Conservation (phyloP, 495 filamentous ascomycete genomes). For the Trichoderma asperelloides region DNA sequence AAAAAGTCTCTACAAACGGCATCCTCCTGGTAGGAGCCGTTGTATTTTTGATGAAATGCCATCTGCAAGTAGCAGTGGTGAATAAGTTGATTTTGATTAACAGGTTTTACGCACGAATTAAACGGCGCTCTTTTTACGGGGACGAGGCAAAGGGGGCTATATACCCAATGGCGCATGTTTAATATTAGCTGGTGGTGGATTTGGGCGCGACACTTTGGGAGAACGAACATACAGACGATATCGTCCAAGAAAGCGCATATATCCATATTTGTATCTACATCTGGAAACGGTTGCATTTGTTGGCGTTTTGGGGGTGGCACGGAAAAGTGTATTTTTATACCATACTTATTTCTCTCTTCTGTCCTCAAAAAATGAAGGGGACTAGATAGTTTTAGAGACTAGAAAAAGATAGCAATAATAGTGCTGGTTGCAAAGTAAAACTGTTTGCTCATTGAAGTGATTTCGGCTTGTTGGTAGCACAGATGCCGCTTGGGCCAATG, state of each 20-base stretch:
- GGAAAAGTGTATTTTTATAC: slow-evolving; percentile 5
- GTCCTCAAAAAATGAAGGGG: slow-evolving; percentile 3
- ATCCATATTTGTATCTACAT: not conserved
- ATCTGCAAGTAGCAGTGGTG: not conserved
- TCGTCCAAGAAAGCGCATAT: not conserved
- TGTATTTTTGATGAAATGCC: not conserved
- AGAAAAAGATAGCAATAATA: not conserved
- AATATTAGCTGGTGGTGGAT: not conserved
- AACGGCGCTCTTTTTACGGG: not conserved
- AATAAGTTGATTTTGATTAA: slow-evolving; percentile 1
- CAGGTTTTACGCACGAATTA: not conserved
- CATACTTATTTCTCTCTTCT: not conserved
- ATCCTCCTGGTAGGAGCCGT: not conserved
- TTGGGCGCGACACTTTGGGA: not conserved
- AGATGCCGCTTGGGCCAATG: too few species aligned
- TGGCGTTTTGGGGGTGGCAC: not conserved
- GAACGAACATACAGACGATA: not conserved
- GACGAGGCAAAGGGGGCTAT: not conserved
- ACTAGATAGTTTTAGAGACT: slow-evolving; percentile 1
- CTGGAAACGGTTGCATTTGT: not conserved
- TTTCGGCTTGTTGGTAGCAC: too few species aligned
- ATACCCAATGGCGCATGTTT: not conserved
- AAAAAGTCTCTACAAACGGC: not conserved
- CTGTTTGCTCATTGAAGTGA: not conserved
- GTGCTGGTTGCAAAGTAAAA: not conserved